phyloP scores from a whole-genome alignment of 441 rosid species.

The Melastoma candidum region DNA sequence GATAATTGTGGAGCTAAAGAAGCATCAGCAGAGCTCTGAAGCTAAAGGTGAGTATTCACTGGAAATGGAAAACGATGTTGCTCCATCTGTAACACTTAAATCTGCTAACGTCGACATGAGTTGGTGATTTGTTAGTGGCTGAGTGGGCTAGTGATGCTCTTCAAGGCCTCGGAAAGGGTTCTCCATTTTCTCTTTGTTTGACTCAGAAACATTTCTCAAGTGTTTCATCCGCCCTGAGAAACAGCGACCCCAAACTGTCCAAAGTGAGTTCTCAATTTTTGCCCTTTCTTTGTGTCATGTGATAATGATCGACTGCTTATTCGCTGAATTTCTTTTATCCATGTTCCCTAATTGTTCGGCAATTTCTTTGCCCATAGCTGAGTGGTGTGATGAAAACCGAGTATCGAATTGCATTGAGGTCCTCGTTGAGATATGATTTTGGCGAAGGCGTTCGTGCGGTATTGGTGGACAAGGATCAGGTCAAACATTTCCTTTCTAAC shows the following conservation, averaged over 20 bases:
- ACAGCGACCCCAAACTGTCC: conserved; percentile 5
- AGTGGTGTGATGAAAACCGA: conserved; percentile 76
- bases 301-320: no score
- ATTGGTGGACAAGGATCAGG: conserved; percentile 94
- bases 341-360: background rate
- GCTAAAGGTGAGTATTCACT: conserved; percentile 36
- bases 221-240: conserved; percentile 40
- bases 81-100: background rate
- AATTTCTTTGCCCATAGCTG: conserved; percentile 34
- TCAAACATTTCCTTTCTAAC: no score
- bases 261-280: conserved; percentile 4
- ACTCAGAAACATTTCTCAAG: conserved; percentile 56
- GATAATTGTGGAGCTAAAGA: conserved; percentile 60
- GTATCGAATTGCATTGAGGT: conserved; percentile 67
- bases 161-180: conserved; percentile 67
- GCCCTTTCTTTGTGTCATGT: no score
- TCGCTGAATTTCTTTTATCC: no score
- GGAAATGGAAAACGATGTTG: background rate
- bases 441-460: conserved; percentile 93
- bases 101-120: background rate
- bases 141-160: conserved; percentile 86
- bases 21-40: conserved; percentile 51
- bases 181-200: conserved; percentile 78
- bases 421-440: conserved; percentile 71
- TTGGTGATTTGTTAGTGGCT: conserved; percentile 31